phyloP scores from a whole-genome alignment of 2,329 filamentous ascomycete species.

The Tolypocladium album region DNA sequence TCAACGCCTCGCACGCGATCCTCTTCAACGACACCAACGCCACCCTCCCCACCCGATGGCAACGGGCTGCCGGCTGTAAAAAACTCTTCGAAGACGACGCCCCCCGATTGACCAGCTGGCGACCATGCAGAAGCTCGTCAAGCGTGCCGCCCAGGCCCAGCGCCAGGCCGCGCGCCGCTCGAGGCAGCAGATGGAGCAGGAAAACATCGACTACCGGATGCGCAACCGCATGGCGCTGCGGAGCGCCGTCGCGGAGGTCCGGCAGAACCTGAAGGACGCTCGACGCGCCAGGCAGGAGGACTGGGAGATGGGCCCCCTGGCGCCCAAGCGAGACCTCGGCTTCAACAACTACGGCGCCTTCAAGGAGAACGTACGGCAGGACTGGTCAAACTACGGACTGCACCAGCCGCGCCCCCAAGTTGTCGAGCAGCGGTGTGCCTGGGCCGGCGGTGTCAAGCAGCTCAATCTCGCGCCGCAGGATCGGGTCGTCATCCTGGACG shows the following conservation, averaged over 20 bases:
- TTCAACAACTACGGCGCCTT: conserved; percentile 49
- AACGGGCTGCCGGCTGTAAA: background rate
- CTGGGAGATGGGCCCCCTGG: conserved; percentile 67
- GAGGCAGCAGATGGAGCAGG: conserved; percentile 24
- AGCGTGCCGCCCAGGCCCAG: conserved; percentile 55
- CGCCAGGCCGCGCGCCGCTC: conserved; percentile 45
- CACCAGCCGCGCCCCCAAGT: conserved; percentile 20
- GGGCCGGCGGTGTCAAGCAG: conserved; percentile 44
- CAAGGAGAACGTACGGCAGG: conserved; percentile 23
- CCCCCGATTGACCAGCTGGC: background rate
- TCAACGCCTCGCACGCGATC: conserved; percentile 1
- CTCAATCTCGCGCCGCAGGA: conserved; percentile 59
- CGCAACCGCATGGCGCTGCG: conserved; percentile 20
- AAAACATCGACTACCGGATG: conserved; percentile 16
- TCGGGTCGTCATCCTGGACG: conserved; percentile 71
- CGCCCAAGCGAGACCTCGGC: conserved; percentile 65
- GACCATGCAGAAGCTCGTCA: conserved; percentile 60
- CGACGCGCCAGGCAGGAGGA: conserved; percentile 55
- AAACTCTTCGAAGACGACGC: background rate
- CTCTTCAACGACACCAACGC: background rate
- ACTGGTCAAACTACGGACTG: conserved; percentile 21
- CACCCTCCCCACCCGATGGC: background rate
- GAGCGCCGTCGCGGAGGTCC: conserved; percentile 19
- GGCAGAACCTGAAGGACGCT: conserved; percentile 26
- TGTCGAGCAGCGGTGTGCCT: conserved; percentile 33